Conservation (phyloP, 371 early-diverging fungal genomes). For the Haplosporangium sp. region DNA sequence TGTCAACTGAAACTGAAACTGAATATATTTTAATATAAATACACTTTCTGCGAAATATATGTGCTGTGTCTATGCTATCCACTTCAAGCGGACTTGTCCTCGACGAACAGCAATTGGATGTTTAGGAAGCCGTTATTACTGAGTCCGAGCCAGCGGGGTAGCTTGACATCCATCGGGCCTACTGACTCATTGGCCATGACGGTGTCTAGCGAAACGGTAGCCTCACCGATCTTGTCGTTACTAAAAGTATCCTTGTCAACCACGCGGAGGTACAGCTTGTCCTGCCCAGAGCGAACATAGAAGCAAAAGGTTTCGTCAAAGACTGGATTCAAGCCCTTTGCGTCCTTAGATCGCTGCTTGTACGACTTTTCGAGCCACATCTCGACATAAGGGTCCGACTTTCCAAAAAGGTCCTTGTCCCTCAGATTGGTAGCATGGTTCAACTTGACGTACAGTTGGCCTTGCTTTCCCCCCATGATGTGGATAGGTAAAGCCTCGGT, state of each 20-base stretch:
- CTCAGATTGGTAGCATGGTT: conserved; percentile 32
- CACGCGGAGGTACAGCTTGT: conserved; percentile 57
- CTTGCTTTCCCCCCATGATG: conserved; percentile 25
- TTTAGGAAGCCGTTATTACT: conserved; percentile 18
- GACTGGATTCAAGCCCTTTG: conserved; percentile 23
- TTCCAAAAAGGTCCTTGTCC: conserved; percentile 20
- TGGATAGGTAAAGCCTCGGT: background rate
- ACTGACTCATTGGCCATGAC: conserved; percentile 38
- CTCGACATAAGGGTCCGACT: conserved; percentile 36
- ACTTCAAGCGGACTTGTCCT: conserved; percentile 7
- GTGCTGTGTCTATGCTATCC: too few relatives aligned
- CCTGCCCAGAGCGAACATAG: conserved; percentile 36
- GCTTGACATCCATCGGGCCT: conserved; percentile 39
- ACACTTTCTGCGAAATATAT: too few relatives aligned
- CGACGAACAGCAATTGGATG: conserved; percentile 30
- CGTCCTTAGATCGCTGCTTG: conserved; percentile 37
- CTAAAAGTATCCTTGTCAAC: conserved; percentile 58
- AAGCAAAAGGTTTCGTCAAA: conserved; percentile 30
- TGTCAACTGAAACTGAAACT: too few relatives aligned
- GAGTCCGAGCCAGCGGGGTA: conserved; percentile 37
- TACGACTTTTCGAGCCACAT: conserved; percentile 49
- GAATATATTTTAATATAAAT: too few relatives aligned
- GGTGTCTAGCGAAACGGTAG: conserved; percentile 40
- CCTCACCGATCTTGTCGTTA: conserved; percentile 60
- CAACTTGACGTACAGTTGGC: conserved; percentile 34